Percentiles rank a stretch among this genome's conserved stretches.
phyloP scores from a whole-genome alignment of 495 filamentous ascomycete species.

The Arthonia radiata region DNA sequence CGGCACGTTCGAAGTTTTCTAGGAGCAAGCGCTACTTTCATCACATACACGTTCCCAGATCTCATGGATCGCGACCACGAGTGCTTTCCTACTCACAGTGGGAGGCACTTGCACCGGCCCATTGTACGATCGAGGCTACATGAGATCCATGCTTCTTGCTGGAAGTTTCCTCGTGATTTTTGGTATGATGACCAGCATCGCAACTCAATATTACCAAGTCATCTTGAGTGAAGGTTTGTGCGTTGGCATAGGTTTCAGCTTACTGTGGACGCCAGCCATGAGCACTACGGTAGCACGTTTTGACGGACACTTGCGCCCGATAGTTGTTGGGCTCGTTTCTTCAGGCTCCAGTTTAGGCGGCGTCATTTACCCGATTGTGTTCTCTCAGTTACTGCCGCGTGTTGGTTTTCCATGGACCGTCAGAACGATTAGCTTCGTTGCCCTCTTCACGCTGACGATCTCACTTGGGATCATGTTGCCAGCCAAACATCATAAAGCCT shows the following conservation, averaged over 20 bases:
- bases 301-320: slow-evolving; percentile 30
- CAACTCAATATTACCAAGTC: slow-evolving; percentile 30
- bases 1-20: slow-evolving; percentile 47
- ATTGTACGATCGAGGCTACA: slow-evolving; percentile 44
- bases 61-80: slow-evolving; percentile 51
- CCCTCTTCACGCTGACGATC: slow-evolving; percentile 24
- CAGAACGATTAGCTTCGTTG: slow-evolving; percentile 41
- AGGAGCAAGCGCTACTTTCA: slow-evolving; percentile 25
- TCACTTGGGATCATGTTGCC: slow-evolving; percentile 19
- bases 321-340: slow-evolving; percentile 35
- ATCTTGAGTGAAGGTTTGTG: slow-evolving; percentile 32
- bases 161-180: slow-evolving; percentile 39
- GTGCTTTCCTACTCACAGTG: slow-evolving; percentile 43
- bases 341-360: too few relatives aligned
- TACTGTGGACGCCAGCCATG: slow-evolving; percentile 30
- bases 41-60: slow-evolving; percentile 34
- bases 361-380: slow-evolving; percentile 47
- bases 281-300: slow-evolving; percentile 24
- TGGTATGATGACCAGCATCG: slow-evolving; percentile 45
- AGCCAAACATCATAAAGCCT: slow-evolving; percentile 21
- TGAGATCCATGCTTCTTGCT: slow-evolving; percentile 23
- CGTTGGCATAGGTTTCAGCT: slow-evolving; percentile 20
- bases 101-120: slow-evolving; percentile 38
- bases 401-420: slow-evolving; percentile 56
- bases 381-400: slow-evolving; percentile 30